Evolutionary conservation across 2,329 filamentous ascomycete genomes (phyloP).

Genomic region (Alternaria solani): DNA sequence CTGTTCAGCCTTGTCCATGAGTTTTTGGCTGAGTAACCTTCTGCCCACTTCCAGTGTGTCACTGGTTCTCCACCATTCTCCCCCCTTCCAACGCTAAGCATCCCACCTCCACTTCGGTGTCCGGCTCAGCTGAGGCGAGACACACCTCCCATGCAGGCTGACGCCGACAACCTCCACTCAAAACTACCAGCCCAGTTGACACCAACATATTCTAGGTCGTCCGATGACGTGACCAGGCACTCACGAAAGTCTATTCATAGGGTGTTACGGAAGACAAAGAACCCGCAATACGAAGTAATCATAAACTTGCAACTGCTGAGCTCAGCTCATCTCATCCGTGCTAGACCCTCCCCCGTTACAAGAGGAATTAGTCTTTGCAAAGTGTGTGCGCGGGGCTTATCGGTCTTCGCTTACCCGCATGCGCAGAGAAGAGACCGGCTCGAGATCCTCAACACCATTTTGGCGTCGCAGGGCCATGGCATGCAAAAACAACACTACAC

Average conservation of each 20-base stretch:
- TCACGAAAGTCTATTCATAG: conserved; percentile 10
- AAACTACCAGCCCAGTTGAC: not conserved
- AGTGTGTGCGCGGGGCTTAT: conserved; percentile 1
- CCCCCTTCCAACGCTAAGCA: conserved; percentile 12
- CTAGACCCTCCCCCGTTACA: not conserved
- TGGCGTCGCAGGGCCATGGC: conserved; percentile 9
- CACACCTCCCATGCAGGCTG: conserved; percentile 25
- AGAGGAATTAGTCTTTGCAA: not conserved
- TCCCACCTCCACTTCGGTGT: conserved; percentile 11
- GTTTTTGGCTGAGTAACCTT: conserved; percentile 3
- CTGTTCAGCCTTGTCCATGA: not conserved
- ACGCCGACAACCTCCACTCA: conserved; percentile 18
- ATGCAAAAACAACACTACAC: conserved; percentile 9
- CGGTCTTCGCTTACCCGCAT: not conserved
- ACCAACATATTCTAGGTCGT: not conserved
- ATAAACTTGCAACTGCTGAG: not conserved
- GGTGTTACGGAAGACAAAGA: not conserved
- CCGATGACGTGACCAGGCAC: conserved; percentile 2
- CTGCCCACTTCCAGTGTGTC: conserved; percentile 8
- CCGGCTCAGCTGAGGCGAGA: conserved; percentile 18
- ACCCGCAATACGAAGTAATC: not conserved
- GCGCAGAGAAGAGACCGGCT: not conserved
- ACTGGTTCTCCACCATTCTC: conserved; percentile 16
- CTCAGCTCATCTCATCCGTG: not conserved
- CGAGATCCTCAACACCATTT: conserved; percentile 5